These are phyloP conservation scores for Nicotiana sylvestris DNA, from an alignment of 257 asterid species.

Conservation along the genomic window DNA sequence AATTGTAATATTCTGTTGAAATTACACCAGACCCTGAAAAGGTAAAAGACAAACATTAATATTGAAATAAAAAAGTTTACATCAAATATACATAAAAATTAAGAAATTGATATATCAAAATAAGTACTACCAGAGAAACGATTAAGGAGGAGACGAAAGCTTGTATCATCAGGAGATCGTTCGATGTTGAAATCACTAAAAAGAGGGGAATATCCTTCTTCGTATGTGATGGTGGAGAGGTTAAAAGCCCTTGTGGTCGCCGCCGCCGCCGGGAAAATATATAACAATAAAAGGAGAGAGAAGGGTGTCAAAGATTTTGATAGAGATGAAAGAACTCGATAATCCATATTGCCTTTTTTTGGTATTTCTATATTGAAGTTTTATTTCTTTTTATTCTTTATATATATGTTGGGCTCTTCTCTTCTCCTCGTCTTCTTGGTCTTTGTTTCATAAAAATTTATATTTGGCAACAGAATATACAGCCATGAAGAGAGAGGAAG, in stretches of 20 bases:
- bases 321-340: constrained; percentile 13
- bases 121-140: constrained; percentile 51
- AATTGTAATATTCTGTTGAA: constrained; percentile 73
- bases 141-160: constrained; percentile 73
- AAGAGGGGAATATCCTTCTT: constrained; percentile 60
- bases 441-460: neutral
- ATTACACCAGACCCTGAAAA: constrained; percentile 81
- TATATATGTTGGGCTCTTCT: neutral
- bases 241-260: constrained; percentile 35
- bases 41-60: neutral
- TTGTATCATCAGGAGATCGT: constrained; percentile 45
- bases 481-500: neutral
- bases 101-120: neutral
- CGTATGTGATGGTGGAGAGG: constrained; percentile 48
- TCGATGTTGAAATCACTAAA: constrained; percentile 74
- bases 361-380: neutral
- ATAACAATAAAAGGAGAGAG: constrained; percentile 18
- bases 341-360: constrained; percentile 10
- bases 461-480: neutral
- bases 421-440: neutral
- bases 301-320: constrained; percentile 16
- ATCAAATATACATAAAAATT: neutral
- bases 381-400: neutral
- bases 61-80: neutral
- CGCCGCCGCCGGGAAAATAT: constrained; percentile 14